These are phyloP conservation scores for Arachis monticola DNA, from an alignment of 331 rosid species.

Conservation along the genomic window DNA sequence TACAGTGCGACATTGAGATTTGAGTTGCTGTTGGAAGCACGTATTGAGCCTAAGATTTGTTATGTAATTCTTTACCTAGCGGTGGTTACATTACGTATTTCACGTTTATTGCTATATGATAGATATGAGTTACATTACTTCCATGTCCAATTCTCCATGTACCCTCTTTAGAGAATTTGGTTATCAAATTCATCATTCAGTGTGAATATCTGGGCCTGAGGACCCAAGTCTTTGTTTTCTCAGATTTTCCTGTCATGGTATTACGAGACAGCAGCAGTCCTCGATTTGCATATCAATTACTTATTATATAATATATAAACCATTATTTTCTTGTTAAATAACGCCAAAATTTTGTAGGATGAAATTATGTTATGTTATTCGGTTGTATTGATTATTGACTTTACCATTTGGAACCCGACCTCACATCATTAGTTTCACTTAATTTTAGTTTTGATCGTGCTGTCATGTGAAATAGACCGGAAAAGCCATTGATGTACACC, in stretches of 20 bases:
- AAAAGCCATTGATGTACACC: slow-evolving; percentile 22
- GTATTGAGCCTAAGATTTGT: slow-evolving; percentile 55
- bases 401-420: too few relatives aligned
- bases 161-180: slow-evolving; percentile 6
- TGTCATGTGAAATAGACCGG: slow-evolving; percentile 10
- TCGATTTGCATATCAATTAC: not conserved
- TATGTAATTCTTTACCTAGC: slow-evolving; percentile 40
- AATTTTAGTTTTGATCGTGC: not conserved
- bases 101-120: slow-evolving; percentile 43
- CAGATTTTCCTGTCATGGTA: slow-evolving; percentile 1
- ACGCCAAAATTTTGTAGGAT: slow-evolving; percentile 2
- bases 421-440: not conserved
- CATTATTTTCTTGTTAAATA: not conserved
- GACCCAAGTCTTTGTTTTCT: not conserved
- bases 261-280: not conserved
- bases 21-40: slow-evolving; percentile 56
- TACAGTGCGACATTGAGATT: slow-evolving; percentile 59
- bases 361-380: not conserved
- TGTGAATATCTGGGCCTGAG: not conserved
- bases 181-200: slow-evolving; percentile 12
- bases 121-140: slow-evolving; percentile 31
- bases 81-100: slow-evolving; percentile 43
- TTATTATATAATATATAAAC: not conserved
- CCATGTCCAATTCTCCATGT: not conserved
- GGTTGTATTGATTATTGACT: not conserved